Conservation (phyloP, 345 rosid species). For the Cardamine resedifolia region DNA sequence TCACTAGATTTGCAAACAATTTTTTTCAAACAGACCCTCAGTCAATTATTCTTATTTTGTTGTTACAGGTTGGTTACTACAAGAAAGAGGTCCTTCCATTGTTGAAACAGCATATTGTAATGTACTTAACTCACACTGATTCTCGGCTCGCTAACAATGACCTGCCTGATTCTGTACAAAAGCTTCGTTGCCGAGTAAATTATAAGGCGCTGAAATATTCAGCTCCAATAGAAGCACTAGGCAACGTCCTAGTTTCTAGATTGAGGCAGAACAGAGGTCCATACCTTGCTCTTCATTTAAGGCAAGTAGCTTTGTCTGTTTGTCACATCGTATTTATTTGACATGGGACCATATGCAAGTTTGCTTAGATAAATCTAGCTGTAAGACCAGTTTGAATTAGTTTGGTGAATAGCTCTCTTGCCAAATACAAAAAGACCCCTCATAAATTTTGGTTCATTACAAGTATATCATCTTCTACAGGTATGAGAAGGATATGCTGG, state of each 20-base stretch:
- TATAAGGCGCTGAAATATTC: conserved; percentile 84
- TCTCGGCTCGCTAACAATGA: conserved; percentile 92
- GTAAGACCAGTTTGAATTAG: conserved; percentile 8
- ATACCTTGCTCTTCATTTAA: conserved; percentile 92
- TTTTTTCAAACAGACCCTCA: not conserved
- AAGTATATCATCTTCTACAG: conserved; percentile 42
- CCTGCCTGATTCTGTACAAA: conserved; percentile 64
- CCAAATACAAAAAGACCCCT: not conserved
- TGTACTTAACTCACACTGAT: conserved; percentile 90
- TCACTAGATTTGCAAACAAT: not conserved
- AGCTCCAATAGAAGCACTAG: conserved; percentile 74
- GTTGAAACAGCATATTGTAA: conserved; percentile 79
- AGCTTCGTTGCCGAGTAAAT: conserved; percentile 87
- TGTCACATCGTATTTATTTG: too few species aligned
- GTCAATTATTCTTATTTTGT: not conserved
- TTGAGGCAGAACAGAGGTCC: conserved; percentile 75
- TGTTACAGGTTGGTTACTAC: conserved; percentile 75
- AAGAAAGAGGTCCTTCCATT: conserved; percentile 72
- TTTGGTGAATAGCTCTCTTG: conserved; percentile 18
- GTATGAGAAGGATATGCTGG: conserved; percentile 98
- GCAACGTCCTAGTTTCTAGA: conserved; percentile 71
- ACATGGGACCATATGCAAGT: conserved; percentile 8
- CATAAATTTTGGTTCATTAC: not conserved
- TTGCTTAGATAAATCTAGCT: not conserved
- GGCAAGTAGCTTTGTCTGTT: conserved; percentile 46